Conservation (phyloP, 2,329 filamentous ascomycete species). For the Sclerotinia spermophila region DNA sequence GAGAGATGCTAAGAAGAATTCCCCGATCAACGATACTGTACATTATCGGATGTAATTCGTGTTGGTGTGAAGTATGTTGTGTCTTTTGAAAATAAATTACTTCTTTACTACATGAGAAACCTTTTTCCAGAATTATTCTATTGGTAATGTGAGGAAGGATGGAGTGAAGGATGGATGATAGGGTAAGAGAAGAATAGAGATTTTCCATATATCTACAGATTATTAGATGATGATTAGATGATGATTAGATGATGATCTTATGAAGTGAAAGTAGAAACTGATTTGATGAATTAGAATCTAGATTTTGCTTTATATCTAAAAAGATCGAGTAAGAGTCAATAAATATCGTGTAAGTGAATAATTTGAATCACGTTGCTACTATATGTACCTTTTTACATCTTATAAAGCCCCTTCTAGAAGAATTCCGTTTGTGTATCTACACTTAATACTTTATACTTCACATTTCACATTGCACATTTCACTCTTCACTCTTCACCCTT, state of each 20-base stretch:
- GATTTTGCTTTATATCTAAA: not conserved
- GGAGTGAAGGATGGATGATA: not conserved
- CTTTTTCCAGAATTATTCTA: not conserved
- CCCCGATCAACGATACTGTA: constrained; percentile 10
- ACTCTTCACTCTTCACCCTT: not conserved
- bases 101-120: not conserved
- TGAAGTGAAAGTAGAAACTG: not conserved
- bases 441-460: not conserved
- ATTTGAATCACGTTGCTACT: not conserved
- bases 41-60: not conserved
- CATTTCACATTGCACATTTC: not conserved
- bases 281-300: not conserved
- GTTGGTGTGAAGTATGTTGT: not conserved
- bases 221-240: not conserved
- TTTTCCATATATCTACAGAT: not conserved
- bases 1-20: constrained; percentile 3
- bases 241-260: not conserved
- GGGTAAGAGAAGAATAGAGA: not conserved
- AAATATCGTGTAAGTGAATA: not conserved
- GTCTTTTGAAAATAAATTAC: not conserved
- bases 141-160: not conserved
- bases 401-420: not conserved
- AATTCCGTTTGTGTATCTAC: not conserved
- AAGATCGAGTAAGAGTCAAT: not conserved
- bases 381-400: not conserved